Percentiles rank a stretch among this genome's conserved stretches.
Evolutionary conservation across 163 green algal genomes (phyloP).

Genomic region (Chlamydomonas reinhardtii): DNA sequence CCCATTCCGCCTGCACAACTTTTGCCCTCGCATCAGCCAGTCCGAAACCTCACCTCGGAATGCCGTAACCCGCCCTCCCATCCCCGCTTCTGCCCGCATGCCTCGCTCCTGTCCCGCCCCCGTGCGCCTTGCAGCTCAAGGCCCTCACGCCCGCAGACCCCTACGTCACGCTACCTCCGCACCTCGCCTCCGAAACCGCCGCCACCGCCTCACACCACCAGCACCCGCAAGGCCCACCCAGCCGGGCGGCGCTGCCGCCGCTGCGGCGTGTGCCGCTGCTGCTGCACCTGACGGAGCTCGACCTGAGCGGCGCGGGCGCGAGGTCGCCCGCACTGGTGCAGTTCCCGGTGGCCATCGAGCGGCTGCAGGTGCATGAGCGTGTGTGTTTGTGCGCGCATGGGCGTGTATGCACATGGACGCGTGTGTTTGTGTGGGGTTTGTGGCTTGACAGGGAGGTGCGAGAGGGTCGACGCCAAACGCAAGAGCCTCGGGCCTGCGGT

Average conservation of each 20-base stretch:
- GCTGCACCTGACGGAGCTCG: slow-evolving; percentile 42
- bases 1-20: too few species aligned
- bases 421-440: background rate
- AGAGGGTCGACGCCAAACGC: too few species aligned
- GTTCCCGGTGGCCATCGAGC: slow-evolving; percentile 9
- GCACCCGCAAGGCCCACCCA: too few species aligned
- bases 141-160: slow-evolving; percentile 14
- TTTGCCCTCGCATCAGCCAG: too few species aligned
- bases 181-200: too few species aligned
- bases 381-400: too few species aligned
- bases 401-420: too few species aligned
- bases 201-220: background rate
- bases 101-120: background rate
- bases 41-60: too few species aligned
- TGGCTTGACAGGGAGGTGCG: too few species aligned
- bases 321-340: background rate
- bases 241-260: background rate
- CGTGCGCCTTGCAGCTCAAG: slow-evolving; percentile 3
- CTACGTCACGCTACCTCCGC: background rate
- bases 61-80: too few species aligned
- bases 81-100: background rate
- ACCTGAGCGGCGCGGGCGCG: slow-evolving; percentile 28
- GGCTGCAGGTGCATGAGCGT: background rate
- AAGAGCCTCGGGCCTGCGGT: too few species aligned
- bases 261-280: background rate